Conservation (phyloP, 2,329 filamentous ascomycete species). For the Capronia epimyces region DNA sequence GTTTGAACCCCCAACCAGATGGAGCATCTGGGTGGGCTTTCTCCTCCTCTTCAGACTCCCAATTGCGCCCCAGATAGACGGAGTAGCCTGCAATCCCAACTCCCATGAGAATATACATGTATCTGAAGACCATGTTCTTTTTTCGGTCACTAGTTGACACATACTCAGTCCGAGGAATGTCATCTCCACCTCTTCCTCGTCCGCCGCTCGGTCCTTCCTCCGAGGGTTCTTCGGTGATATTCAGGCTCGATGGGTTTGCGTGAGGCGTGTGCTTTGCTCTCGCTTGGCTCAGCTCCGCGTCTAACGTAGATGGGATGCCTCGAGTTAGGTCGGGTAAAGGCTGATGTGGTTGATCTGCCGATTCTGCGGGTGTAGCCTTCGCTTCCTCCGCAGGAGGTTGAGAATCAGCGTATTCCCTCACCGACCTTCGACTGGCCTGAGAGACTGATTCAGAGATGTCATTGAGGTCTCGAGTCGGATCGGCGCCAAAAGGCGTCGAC, state of each 20-base stretch:
- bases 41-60: constrained; percentile 71
- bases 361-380: neutral
- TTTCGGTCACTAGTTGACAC: constrained; percentile 84
- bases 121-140: constrained; percentile 68
- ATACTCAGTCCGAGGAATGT: constrained; percentile 72
- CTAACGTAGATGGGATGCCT: constrained; percentile 86
- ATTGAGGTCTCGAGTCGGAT: constrained; percentile 18
- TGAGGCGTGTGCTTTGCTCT: constrained; percentile 37
- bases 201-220: constrained; percentile 47
- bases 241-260: constrained; percentile 38
- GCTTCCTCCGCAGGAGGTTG: neutral
- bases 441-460: constrained; percentile 21
- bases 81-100: constrained; percentile 53
- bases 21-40: constrained; percentile 64
- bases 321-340: constrained; percentile 87
- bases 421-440: constrained; percentile 13
- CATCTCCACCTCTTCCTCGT: constrained; percentile 53
- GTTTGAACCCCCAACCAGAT: constrained; percentile 67
- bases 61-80: constrained; percentile 79
- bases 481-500: constrained; percentile 12
- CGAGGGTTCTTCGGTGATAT: constrained; percentile 50
- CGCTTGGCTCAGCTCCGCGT: constrained; percentile 60
- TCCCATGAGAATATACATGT: constrained; percentile 61
- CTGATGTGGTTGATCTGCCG: constrained; percentile 45
- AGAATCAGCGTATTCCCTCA: constrained; percentile 5